Conservation (phyloP, 2,329 filamentous ascomycete genomes). For the Cladosporium velox region DNA sequence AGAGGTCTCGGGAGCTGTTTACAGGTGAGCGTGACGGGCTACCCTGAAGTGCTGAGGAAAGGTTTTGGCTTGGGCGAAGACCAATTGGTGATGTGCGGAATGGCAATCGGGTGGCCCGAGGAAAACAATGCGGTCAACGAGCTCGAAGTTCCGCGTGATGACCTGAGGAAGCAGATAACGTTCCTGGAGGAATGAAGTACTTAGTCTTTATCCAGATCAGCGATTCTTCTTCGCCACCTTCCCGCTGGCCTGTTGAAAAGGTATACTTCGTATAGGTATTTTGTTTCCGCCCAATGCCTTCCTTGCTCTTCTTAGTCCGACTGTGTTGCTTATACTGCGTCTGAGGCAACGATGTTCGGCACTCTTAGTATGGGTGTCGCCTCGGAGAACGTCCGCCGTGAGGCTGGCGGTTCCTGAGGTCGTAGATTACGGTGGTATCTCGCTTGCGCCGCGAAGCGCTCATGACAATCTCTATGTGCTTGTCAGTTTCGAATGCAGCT, state of each 20-base stretch:
- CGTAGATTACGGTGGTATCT: too few species aligned
- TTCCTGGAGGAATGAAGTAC: not conserved
- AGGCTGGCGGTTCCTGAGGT: not conserved
- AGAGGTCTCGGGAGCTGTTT: constrained; percentile 29
- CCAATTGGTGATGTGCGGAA: constrained; percentile 28
- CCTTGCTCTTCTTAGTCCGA: not conserved
- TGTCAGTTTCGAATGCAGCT: not conserved
- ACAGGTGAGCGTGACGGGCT: constrained; percentile 30
- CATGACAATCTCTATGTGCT: too few species aligned
- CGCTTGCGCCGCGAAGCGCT: too few species aligned
- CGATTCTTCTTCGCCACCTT: not conserved
- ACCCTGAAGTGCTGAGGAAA: constrained; percentile 28
- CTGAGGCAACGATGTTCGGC: not conserved
- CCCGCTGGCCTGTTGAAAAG: not conserved
- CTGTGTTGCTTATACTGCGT: not conserved
- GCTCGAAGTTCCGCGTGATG: not conserved
- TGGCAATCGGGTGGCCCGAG: constrained; percentile 30
- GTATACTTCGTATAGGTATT: not conserved
- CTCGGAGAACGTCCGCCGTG: not conserved
- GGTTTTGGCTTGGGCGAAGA: constrained; percentile 27
- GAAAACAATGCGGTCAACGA: constrained; percentile 16
- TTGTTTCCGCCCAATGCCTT: not conserved
- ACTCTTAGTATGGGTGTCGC: not conserved
- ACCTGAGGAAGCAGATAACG: not conserved
- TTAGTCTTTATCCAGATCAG: not conserved